Evolutionary conservation across 495 filamentous ascomycete species (phyloP), one percentile per base, ranked within the genome.

Genomic region (Aspergillus cavernicola): DNA sequence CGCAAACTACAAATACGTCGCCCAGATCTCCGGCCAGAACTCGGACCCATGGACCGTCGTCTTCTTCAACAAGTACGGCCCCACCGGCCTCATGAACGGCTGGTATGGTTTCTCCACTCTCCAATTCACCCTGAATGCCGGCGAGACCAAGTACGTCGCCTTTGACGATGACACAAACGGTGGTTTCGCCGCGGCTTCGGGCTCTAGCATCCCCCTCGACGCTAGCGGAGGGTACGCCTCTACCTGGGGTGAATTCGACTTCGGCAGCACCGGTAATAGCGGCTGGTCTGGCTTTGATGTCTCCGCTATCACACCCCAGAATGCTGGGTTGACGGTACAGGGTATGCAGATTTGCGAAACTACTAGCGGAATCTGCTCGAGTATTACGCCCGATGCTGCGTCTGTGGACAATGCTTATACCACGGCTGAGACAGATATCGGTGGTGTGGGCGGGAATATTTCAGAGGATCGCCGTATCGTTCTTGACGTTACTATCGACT

Each of bases 11-110:
- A 64, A 77, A 41, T 78, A 76, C 67, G 75, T 77, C 32, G 66
- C 65, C 19, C 67, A 73, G 48, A 70, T 80, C 68, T 53, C 50
- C 36, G 78, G 77, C 55, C 59, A 59, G 31, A 62, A 63, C 57
- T 61, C 58, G 18, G 64, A 66, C 8, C 16, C 63, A 53, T 74
- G 74, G 62, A 71, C 66, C 36, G 63, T 80, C 51, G 67, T 64
- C 56, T 63, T 81, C 68, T 82, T 75, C 74, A 78, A 81, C 69
- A 82, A 81, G 69, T 68, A 64, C 43, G 71, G 70, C 38, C 50
- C 62, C 4, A 67, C 73, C 28, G 70, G 67, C 28, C 48, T 55
- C n/a, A 62, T 73, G 57, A 49, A 63, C 43, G 68, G 76, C 44
- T 78, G 66, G 58, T 75, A 67, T 50, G 68, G 66, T 46, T 56